Percentiles rank a stretch among this genome's conserved stretches.
Evolutionary conservation across 73 alveolate species (phyloP).

Genomic region (Blepharisma japonicum): DNA sequence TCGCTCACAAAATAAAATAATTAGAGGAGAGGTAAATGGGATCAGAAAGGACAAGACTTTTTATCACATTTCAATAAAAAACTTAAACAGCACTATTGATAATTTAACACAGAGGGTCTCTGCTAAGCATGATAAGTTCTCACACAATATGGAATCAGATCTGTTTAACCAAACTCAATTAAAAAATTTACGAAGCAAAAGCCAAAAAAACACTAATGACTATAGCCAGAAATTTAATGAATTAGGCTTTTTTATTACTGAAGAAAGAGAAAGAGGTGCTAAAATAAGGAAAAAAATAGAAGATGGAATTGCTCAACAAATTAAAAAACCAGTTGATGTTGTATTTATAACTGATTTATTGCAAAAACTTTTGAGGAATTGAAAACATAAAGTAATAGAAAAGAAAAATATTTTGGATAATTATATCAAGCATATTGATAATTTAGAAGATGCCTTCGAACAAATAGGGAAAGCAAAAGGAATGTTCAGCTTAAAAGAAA

Average conservation of each 20-base stretch:
- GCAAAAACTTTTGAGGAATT: constrained; percentile 29
- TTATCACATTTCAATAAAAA: constrained; percentile 26
- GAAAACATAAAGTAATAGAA: constrained; percentile 59
- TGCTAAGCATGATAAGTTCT: constrained; percentile 36
- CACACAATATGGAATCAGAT: constrained; percentile 29
- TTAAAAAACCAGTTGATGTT: constrained; percentile 33
- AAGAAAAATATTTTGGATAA: constrained; percentile 60
- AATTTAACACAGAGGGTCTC: constrained; percentile 40
- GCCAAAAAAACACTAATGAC: not conserved
- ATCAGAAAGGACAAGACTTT: constrained; percentile 48
- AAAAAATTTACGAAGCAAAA: constrained; percentile 34
- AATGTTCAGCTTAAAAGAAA: constrained; percentile 58
- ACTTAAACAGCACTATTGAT: constrained; percentile 26
- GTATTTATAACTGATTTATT: constrained; percentile 25
- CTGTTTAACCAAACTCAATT: constrained; percentile 43
- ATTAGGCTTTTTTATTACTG: not conserved
- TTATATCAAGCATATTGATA: constrained; percentile 55
- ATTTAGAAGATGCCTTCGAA: constrained; percentile 72
- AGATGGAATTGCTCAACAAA: not conserved
- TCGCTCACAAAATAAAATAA: constrained; percentile 40
- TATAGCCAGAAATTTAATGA: not conserved
- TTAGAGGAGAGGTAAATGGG: constrained; percentile 47
- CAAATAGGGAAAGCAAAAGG: constrained; percentile 71
- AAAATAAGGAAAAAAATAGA: not conserved
- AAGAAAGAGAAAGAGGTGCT: not conserved